Evolutionary conservation across 176 grass and related monocot genomes (phyloP), one percentile per base, ranked within the genome.

Genomic region (Ampelocalamus luodianensis): DNA sequence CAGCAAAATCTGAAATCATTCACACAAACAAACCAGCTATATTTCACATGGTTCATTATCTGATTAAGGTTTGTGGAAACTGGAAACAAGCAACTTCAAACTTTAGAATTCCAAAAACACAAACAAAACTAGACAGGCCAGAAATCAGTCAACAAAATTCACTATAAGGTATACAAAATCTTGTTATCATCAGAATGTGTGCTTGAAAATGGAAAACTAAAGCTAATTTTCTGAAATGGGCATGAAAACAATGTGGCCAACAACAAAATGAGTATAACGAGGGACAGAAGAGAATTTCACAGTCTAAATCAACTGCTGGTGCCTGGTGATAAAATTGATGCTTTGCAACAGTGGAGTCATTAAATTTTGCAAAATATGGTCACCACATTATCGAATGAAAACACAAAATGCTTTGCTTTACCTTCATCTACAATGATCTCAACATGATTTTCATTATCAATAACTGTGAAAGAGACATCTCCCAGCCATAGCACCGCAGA

Each of bases 371-470:
- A 69, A 45, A 65, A 58, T 49, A 59, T 68, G 24, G 23, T 54
- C 3, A 56, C 38, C 48, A 85, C 27, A 51, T 60, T 79, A 79
- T 67, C 68, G 65, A 79, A 9, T 61, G 37, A 61, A 78, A 56
- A 78, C 79, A 86, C 29, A 27, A 56, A 55, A 37, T 29, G 40
- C 6, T 64, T 76, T 71, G 20, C 69, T 83, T 60, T 87, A 99
- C 96, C 96, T 94, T 99, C 96, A 69, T 99, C 96, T 67, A 92
- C 68, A 79, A 92, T 73, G 55, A 96, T 85, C 87, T 96, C 85
- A 95, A 96, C 91, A 83, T 99, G 96, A 85, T 96, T 96, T 89
- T 99, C 96, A 69, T 96, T 99, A 85, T 99, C 96, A 55, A 94
- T 94, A 65, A 90, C 82, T 72, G 79, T 91, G 82, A 99, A 99